Evolutionary conservation across 257 asterid genomes (phyloP).

Genomic region (Solanum tacnaense): DNA sequence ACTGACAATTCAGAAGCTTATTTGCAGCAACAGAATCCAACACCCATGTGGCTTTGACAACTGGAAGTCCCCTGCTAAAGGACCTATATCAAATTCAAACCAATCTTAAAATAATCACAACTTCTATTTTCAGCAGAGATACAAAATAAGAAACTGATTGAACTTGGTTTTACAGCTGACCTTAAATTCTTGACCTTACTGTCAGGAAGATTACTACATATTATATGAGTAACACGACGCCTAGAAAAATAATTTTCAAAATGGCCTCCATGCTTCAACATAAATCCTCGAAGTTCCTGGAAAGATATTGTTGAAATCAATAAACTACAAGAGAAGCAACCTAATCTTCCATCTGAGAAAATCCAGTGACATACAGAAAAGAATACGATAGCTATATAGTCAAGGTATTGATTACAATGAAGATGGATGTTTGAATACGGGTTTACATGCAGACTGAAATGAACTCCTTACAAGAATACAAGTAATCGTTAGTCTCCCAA

Average conservation of each 20-base stretch:
- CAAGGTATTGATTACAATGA: not conserved
- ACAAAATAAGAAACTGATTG: constrained; percentile 2
- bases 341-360: not conserved
- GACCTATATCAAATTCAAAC: constrained; percentile 39
- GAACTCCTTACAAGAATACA: not conserved
- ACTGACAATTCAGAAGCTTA: constrained; percentile 81
- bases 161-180: constrained; percentile 20
- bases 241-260: constrained; percentile 87
- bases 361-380: not conserved
- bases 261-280: constrained; percentile 85
- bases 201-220: constrained; percentile 92
- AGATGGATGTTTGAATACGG: not conserved
- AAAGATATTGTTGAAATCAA: not conserved
- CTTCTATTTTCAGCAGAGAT: not conserved
- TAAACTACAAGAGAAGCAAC: not conserved
- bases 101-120: not conserved
- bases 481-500: not conserved
- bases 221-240: constrained; percentile 75
- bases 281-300: constrained; percentile 85
- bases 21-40: constrained; percentile 78
- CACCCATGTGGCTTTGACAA: constrained; percentile 89
- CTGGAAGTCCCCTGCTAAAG: constrained; percentile 93
- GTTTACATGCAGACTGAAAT: not conserved
- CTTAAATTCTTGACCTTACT: constrained; percentile 94
- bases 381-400: not conserved